Percentiles rank a stretch among this genome's conserved stretches.
Evolutionary conservation across 139 green algal species (phyloP).

Genomic region (Haematococcus lacustris): DNA sequence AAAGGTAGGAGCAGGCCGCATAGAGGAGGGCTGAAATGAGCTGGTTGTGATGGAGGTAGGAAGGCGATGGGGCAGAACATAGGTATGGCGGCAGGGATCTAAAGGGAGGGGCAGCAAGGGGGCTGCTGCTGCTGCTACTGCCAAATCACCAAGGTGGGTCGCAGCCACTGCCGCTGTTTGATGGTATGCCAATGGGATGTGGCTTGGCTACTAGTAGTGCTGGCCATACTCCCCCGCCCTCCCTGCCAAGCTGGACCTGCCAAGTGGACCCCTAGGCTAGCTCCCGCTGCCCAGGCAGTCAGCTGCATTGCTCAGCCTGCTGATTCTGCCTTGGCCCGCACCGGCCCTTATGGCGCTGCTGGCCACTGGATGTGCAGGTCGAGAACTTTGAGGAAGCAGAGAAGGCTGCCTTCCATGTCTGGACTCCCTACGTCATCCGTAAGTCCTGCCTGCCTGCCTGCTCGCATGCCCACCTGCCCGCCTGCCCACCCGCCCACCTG

Average conservation of each 20-base stretch:
- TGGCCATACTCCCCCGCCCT: constrained; percentile 50
- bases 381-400: constrained; percentile 91
- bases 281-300: background rate
- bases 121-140: constrained; percentile 2
- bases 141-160: background rate
- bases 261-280: too few species aligned
- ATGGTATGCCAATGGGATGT: background rate
- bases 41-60: too few species aligned
- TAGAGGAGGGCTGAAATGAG: too few species aligned
- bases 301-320: background rate
- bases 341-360: background rate
- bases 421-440: constrained; percentile 54
- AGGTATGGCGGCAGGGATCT: background rate
- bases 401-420: constrained; percentile 73
- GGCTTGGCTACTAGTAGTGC: background rate
- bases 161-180: background rate
- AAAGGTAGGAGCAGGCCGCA: background rate
- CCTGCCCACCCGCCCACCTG: too few species aligned
- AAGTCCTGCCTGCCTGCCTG: too few species aligned
- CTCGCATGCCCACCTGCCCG: too few species aligned
- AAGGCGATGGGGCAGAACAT: too few species aligned
- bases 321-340: background rate
- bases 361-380: constrained; percentile 38
- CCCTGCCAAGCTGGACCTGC: too few species aligned
- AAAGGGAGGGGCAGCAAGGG: background rate